Percentiles rank a stretch among this genome's conserved stretches.
Conservation (phyloP, 2,329 filamentous ascomycete species). For the Annulohypoxylon truncatum region DNA sequence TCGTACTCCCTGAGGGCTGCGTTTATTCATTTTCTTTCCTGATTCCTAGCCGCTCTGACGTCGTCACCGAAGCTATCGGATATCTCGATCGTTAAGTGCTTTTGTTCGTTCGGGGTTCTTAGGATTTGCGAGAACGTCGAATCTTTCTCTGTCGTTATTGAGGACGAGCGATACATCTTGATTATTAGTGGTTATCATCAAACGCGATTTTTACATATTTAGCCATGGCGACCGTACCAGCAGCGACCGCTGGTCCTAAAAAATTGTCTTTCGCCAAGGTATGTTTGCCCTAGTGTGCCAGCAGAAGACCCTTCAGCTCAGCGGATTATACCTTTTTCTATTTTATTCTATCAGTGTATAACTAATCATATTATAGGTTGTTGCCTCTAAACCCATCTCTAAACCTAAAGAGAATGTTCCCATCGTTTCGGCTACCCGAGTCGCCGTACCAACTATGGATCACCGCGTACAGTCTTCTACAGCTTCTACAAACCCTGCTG, state of each 20-base stretch:
- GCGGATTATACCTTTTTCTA: background rate
- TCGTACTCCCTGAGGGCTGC: slow-evolving; percentile 62
- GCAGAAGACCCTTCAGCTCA: background rate
- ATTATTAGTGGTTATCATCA: slow-evolving; percentile 20
- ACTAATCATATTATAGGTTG: slow-evolving; percentile 42
- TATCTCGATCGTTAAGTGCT: slow-evolving; percentile 33
- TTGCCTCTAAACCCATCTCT: slow-evolving; percentile 50
- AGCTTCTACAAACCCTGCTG: slow-evolving; percentile 32
- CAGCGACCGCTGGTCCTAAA: slow-evolving; percentile 46
- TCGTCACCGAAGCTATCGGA: slow-evolving; percentile 40
- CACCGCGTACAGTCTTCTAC: slow-evolving; percentile 44
- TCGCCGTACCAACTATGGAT: slow-evolving; percentile 49
- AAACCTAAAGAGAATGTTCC: slow-evolving; percentile 47
- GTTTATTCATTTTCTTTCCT: slow-evolving; percentile 66
- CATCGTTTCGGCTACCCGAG: slow-evolving; percentile 43
- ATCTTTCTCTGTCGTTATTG: slow-evolving; percentile 35
- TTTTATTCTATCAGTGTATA: background rate
- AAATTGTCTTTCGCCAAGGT: slow-evolving; percentile 53
- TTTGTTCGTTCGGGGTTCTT: slow-evolving; percentile 37
- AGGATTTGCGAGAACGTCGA: slow-evolving; percentile 28
- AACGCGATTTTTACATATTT: slow-evolving; percentile 25
- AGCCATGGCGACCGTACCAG: slow-evolving; percentile 48
- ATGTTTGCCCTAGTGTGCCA: slow-evolving; percentile 15
- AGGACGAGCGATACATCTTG: slow-evolving; percentile 30
- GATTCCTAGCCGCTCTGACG: slow-evolving; percentile 54